These are phyloP conservation scores for Fraxinus baroniana DNA, from an alignment of 305 asterid genomes.

Conservation along the genomic window DNA sequence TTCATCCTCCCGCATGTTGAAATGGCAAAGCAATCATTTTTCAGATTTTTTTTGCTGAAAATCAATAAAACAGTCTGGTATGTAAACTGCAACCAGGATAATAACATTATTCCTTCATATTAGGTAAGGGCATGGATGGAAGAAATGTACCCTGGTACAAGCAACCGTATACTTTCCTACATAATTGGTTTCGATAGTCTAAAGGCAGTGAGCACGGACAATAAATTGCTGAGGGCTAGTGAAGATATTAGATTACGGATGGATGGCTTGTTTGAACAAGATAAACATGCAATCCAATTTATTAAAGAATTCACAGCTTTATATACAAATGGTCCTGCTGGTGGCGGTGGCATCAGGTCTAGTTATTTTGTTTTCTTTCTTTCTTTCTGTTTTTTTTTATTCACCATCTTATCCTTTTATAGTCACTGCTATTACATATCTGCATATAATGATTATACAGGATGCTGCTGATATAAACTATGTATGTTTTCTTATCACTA, in stretches of 20 bases:
- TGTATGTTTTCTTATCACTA: background rate
- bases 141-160: constrained; percentile 61
- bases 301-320: constrained; percentile 78
- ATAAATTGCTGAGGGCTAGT: constrained; percentile 28
- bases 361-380: constrained; percentile 4
- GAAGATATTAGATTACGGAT: constrained; percentile 75
- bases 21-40: constrained; percentile 15
- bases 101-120: constrained; percentile 23
- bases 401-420: constrained; percentile 3
- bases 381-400: background rate
- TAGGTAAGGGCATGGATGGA: constrained; percentile 97
- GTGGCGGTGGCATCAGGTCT: constrained; percentile 98
- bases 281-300: constrained; percentile 75
- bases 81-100: constrained; percentile 11
- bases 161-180: constrained; percentile 56
- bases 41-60: background rate
- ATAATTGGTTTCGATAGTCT: constrained; percentile 89
- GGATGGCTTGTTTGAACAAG: constrained; percentile 87
- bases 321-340: constrained; percentile 98
- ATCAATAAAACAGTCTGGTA: constrained; percentile 15
- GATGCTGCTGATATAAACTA: background rate
- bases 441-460: background rate
- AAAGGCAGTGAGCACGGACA: constrained; percentile 39
- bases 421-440: constrained; percentile 6
- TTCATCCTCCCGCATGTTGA: background rate